Evolutionary conservation across 2,329 filamentous ascomycete genomes (phyloP), one percentile per base, ranked within the genome.

Genomic region (Ilyonectria sp.): DNA sequence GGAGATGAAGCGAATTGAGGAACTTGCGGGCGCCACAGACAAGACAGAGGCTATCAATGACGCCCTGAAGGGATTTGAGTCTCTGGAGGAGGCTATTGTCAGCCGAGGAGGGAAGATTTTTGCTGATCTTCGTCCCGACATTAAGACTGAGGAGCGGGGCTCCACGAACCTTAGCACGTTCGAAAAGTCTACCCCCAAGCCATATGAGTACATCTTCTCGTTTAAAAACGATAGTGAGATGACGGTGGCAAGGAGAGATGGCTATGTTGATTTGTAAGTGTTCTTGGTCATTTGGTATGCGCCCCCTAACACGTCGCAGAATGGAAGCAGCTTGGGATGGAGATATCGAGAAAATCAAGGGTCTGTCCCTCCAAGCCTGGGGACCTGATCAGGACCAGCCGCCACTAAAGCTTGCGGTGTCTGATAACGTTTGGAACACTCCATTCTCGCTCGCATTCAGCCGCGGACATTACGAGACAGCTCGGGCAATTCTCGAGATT

Each of bases 301-400:
- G 15, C 11, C 21, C 15, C 40, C 68, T 72, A 71, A 76, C 53
- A 47, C 33, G 7, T 31, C 9, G 17, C 19, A 89, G 87, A 8
- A 93, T 93, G 77, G 90, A 95, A 75, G 93, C 93, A 40, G 89
- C 89, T 5, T 96, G 92, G 92, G 74, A 74, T 5, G 92, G 91
- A n/a, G 88, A 96, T 71, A 70, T 92, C 1, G 83, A 88, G 1
- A 89, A 83, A 3, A 89, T 95, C 78, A 93, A 92, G 75, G 78
- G 81, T 15, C 82, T 93, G 43, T 92, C 91, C 1, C 80, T 93
- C 21, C 81, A 84, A 11, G 80, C 86, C 2, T 93, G 90, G 88
- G 85, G 87, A 13, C 76, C 82, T 5, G 81, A 86, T 6, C 80
- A 85, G 6, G 79, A 86, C 5, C 84, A 90, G 59, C 80, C 85